These are phyloP conservation scores for Talaromyces sp. DNA, from an alignment of 2,329 filamentous ascomycete genomes.

Conservation along the genomic window DNA sequence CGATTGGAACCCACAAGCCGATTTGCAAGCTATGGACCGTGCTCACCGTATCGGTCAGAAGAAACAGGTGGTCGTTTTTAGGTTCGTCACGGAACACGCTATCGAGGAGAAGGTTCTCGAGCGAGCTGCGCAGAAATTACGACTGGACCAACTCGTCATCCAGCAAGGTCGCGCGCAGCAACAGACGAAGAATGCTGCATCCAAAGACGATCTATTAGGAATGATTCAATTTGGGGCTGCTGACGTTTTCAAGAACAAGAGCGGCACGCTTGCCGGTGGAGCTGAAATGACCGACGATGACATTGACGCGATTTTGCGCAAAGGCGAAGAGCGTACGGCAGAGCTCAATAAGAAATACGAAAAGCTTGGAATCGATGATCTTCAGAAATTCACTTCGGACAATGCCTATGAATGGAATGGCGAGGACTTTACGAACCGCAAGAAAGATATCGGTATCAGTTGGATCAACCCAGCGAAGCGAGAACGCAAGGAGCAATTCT, in stretches of 20 bases:
- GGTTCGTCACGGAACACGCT: slow-evolving; percentile 95
- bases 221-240: slow-evolving; percentile 99
- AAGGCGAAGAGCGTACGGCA: slow-evolving; percentile 84
- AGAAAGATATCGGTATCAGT: slow-evolving; percentile 85
- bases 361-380: slow-evolving; percentile 90
- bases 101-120: slow-evolving; percentile 98
- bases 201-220: slow-evolving; percentile 89
- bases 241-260: slow-evolving; percentile 78
- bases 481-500: slow-evolving; percentile 95
- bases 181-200: slow-evolving; percentile 83
- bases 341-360: slow-evolving; percentile 92
- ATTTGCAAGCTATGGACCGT: slow-evolving; percentile 97
- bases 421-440: slow-evolving; percentile 85
- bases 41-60: slow-evolving; percentile 98
- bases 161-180: slow-evolving; percentile 93
- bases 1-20: slow-evolving; percentile 98
- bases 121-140: slow-evolving; percentile 91
- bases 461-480: slow-evolving; percentile 99
- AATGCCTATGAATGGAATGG: slow-evolving; percentile 99
- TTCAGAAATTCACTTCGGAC: slow-evolving; percentile 97
- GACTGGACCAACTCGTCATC: slow-evolving; percentile 94
- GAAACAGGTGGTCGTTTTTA: slow-evolving; percentile 94
- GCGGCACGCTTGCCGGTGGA: slow-evolving; percentile 58
- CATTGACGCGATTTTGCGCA: slow-evolving; percentile 80
- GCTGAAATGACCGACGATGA: slow-evolving; percentile 76